phyloP scores from a whole-genome alignment of 1,139 yeast genomes.

The Maudiozyma humilis region DNA sequence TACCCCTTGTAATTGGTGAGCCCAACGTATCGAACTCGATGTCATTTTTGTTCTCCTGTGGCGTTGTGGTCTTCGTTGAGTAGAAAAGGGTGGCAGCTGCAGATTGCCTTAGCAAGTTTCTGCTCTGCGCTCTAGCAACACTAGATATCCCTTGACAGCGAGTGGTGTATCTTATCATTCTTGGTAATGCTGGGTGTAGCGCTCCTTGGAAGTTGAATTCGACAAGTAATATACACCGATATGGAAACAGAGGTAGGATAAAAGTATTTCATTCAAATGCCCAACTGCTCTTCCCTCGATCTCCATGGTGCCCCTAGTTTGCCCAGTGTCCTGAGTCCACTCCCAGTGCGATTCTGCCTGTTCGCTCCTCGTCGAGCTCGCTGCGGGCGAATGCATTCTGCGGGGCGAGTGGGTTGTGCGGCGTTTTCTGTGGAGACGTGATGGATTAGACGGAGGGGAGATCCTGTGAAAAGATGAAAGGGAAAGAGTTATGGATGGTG shows the following conservation, averaged over 20 bases:
- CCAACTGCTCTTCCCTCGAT: no score
- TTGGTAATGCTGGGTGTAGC: not conserved
- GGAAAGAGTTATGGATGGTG: no score
- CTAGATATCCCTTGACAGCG: not conserved
- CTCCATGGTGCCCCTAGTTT: no score
- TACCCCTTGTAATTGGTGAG: constrained; percentile 7
- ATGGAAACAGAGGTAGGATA: no score
- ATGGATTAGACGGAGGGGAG: no score
- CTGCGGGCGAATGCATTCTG: not conserved
- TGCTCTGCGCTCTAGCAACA: not conserved
- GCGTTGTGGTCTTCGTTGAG: not conserved
- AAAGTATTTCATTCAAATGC: no score
- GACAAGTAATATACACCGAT: no score
- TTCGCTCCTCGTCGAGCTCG: not conserved
- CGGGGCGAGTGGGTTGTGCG: not conserved
- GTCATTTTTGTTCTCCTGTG: not conserved
- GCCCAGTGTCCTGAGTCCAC: no score
- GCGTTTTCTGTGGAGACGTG: no score
- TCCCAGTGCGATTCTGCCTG: no score
- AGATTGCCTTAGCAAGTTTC: not conserved
- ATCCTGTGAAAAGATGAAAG: no score
- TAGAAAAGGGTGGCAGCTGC: not conserved
- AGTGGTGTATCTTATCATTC: not conserved
- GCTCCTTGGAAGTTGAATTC: no score
- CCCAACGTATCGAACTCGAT: constrained; percentile 2